Evolutionary conservation across 2,329 filamentous ascomycete species (phyloP), one percentile per base, ranked within the genome.

Genomic region (Orbilia ellipsospora): DNA sequence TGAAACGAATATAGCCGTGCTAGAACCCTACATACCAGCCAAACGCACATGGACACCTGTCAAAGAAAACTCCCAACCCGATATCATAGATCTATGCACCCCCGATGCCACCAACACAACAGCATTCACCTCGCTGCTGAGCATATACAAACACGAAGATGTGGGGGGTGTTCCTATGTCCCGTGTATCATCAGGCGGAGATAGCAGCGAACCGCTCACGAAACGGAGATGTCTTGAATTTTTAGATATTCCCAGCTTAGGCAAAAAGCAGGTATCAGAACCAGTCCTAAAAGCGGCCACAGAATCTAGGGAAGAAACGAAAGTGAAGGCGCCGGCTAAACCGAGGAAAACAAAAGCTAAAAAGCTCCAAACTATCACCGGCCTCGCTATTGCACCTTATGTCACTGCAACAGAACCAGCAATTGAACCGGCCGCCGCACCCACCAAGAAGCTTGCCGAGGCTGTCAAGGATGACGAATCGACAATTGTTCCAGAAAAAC

Each of bases 21-120:
- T 57, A 15, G 56, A 69, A 2, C n/a, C 52, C 1, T 74, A 74
- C 28, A 60, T 74, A 26, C 63, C 70, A 5, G 70, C 70, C 2
- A 74, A 74, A 55, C 56, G 63, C 13, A 23, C 55, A 59, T 74
- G 70, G 70, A 74, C 70, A 4, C 70, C 70, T 8, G 44, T 63
- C 4, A 74, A 74, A 36, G 70, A 74, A 48, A 74, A 74, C 52
- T 36, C 70, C 4, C 50, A 44, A 28, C 63, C 63, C 18, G 63
- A 63, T 5, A 44, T 74, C 42, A 74, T 74, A 50, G 70, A 74
- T 16, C 63, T 74, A 8, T 74, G 70, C 26, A 74, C 63, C 31
- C 70, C 70, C 4, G 63, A 74, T 31, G 63, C 66, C 45, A 42
- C 50, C n/a, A 42, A 56, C 16, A 68, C 57, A 42, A 31, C 63